Evolutionary conservation across 257 asterid genomes (phyloP).

Genomic region (Petunia secreta): DNA sequence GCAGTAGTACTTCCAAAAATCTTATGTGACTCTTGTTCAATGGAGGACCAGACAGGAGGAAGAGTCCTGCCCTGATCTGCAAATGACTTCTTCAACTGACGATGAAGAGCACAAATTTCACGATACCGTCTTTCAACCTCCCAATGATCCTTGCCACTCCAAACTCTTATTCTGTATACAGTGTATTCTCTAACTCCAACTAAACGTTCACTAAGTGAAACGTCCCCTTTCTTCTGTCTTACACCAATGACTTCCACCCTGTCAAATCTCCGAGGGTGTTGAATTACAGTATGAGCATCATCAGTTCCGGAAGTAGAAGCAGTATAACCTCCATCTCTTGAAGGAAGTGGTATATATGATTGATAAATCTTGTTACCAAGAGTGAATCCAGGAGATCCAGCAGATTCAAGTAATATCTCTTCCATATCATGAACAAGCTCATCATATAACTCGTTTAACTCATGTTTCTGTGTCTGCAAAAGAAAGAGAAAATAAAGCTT

Average conservation of each 20-base stretch:
- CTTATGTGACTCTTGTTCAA: conserved; percentile 81
- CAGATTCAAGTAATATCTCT: conserved; percentile 83
- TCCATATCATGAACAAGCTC: conserved; percentile 95
- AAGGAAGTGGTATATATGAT: conserved; percentile 53
- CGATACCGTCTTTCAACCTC: conserved; percentile 91
- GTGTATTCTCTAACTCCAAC: conserved; percentile 87
- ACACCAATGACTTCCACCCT: conserved; percentile 78
- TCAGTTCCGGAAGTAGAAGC: conserved; percentile 89
- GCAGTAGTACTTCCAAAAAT: conserved; percentile 86
- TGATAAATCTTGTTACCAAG: conserved; percentile 46
- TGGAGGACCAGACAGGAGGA: conserved; percentile 82
- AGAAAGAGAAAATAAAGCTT: conserved; percentile 8
- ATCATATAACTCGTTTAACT: conserved; percentile 61
- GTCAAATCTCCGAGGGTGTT: conserved; percentile 62
- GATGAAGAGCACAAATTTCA: conserved; percentile 72
- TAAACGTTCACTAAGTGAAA: conserved; percentile 81
- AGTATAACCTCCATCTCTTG: conserved; percentile 88
- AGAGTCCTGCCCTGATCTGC: conserved; percentile 70
- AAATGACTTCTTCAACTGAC: conserved; percentile 64
- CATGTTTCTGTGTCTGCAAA: conserved; percentile 61
- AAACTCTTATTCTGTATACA: conserved; percentile 70
- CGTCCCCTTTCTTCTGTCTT: conserved; percentile 78
- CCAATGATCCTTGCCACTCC: conserved; percentile 71
- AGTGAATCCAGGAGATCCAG: conserved; percentile 50
- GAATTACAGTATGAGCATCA: conserved; percentile 49